Evolutionary conservation across 2,329 filamentous ascomycete genomes (phyloP), one percentile per base, ranked within the genome.

Genomic region (Septoria linicola): DNA sequence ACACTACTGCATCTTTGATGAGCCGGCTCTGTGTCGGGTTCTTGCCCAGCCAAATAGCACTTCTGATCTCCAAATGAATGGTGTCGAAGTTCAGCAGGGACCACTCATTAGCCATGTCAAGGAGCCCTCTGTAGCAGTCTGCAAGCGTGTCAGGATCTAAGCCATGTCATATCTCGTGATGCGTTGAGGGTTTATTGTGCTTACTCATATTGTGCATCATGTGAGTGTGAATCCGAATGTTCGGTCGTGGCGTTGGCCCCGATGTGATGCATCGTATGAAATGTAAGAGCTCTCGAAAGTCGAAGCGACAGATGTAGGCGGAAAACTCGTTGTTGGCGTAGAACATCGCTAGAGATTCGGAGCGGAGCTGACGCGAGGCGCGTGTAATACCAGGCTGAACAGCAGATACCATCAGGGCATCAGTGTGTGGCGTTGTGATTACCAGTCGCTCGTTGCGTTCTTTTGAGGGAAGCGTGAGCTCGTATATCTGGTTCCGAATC

Each of bases 401-500:
- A 27, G 41, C 49, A n/a, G 17, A 31, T 14, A 27, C 30, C 36
- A 47, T 47, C 4, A 17, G 16, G 11, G n/a, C 17, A 17, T 51
- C 35, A 10, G n/a, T 23, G 8, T 27, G 14, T 11, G 49, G 49
- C 27, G 41, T 31, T 10, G 41, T 30, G 19, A 41, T 37, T 8
- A 41, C 19, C 8, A 40, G 35, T 36, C 25, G 36, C 19, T 23
- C 20, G 19, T 49, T 17, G 13, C 31, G 23, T 4, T 46, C 36
- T 32, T 35, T 41, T 4, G 35, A 34, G 16, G 42, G 42, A 14
- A 55, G 16, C 7, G 42, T 47, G 30, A 43, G 27, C 21, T 36
- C 49, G 44, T 61, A 64, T 44, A 65, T 51, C 11, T 19, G 25
- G 41, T 60, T 61, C 4, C 59, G 49, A 1, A 60, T 43, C 27